Evolutionary conservation across 176 grass and related monocot genomes (phyloP), one percentile per base, ranked within the genome.

Genomic region (Triticum turgidum): DNA sequence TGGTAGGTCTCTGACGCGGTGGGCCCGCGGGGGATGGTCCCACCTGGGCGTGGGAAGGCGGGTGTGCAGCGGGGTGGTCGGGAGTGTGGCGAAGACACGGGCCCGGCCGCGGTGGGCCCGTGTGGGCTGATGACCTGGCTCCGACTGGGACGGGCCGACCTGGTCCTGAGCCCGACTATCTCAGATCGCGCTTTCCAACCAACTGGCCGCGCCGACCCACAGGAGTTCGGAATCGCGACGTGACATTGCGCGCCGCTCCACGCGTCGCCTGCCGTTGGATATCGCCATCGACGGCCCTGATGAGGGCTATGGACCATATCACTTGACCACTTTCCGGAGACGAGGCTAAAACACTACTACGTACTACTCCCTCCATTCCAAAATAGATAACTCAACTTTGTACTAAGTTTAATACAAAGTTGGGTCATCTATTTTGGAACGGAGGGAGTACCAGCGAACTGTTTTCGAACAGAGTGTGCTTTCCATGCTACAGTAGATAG

Each of bases 51-150:
- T 69, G 85, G 39, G 17, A 1, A 4, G 18, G 4, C 6, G 17
- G 62, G 38, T 8, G 0, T 0, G 27, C 6, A 1, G 9, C 9
- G 61, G 6, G 27, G 20, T 12, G 29, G 7, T 11, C 71, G 83
- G 18, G 18, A 42, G 2, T 22, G 54, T 17, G 62, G 25, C 6
- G 35, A 44, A 6, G 49, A 62, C 3, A 59, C 54, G 54, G 52
- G 58, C 5, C n/a, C 58, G 21, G n/a, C 15, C 2, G 44, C 6
- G 13, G 78, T 69, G 88, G 84, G 59, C 34, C 89, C 81, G 61
- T 0, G 32, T 61, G 80, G 69, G 85, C 33, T 80, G 80, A 61
- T 87, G 85, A 88, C 81, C 81, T 88, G 89, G 81, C 89, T 61
- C 42, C 12, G 67, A 83, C 73, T 9, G 42, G 59, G 84, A 82